Evolutionary conservation across 345 rosid species (phyloP).

Genomic region (Populus simonii): DNA sequence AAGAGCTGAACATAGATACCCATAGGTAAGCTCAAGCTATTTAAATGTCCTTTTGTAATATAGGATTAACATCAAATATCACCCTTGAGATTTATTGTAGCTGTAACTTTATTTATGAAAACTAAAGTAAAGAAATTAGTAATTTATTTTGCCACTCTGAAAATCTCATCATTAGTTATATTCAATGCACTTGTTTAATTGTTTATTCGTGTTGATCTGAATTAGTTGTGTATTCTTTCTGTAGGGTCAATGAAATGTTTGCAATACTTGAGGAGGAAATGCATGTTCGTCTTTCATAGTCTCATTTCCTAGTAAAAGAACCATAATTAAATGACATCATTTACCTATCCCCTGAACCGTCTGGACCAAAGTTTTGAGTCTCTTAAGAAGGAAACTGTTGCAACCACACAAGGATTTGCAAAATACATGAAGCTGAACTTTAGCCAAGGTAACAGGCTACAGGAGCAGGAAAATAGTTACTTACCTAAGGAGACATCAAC

Average conservation of each 20-base stretch:
- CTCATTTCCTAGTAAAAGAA: background rate
- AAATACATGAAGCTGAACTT: too few species aligned
- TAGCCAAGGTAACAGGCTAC: too few species aligned
- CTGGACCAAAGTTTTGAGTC: too few species aligned
- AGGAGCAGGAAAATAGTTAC: too few species aligned
- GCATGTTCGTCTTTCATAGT: background rate
- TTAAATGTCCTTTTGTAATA: background rate
- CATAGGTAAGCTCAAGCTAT: slow-evolving; percentile 44
- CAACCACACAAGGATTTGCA: too few species aligned
- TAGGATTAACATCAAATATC: background rate
- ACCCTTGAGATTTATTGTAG: background rate
- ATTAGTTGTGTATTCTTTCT: background rate
- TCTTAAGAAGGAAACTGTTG: too few species aligned
- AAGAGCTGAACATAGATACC: slow-evolving; percentile 59
- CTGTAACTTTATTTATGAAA: background rate
- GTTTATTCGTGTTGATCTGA: background rate
- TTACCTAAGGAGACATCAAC: too few species aligned
- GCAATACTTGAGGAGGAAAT: background rate
- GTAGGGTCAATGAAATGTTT: background rate
- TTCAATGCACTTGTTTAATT: background rate
- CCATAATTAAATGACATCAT: too few species aligned
- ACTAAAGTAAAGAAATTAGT: background rate
- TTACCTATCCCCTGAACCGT: too few species aligned
- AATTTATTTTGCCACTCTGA: background rate
- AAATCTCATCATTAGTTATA: background rate